Percentiles rank a stretch among this genome's conserved stretches.
Evolutionary conservation across 2,329 filamentous ascomycete genomes (phyloP).

Genomic region (Pseudogymnoascus verrucosus): DNA sequence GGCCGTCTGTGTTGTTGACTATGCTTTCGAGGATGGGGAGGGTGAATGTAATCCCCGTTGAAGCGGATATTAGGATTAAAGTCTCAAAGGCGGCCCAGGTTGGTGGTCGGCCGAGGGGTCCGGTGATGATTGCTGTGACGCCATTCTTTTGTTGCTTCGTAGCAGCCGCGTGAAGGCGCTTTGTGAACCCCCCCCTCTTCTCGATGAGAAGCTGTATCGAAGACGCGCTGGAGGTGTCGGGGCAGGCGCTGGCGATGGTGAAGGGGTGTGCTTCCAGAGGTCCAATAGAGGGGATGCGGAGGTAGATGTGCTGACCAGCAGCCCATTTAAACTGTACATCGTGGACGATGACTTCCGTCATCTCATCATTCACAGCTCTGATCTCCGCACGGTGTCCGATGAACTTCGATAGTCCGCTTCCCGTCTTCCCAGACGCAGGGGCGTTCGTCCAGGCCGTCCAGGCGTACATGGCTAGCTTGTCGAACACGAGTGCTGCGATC

Average conservation of each 20-base stretch:
- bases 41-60: constrained; percentile 55
- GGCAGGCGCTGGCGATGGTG: constrained; percentile 48
- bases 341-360: constrained; percentile 52
- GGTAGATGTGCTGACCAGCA: constrained; percentile 53
- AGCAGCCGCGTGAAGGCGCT: constrained; percentile 42
- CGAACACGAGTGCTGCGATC: constrained; percentile 53
- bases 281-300: constrained; percentile 46
- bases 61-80: constrained; percentile 51
- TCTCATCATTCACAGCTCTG: constrained; percentile 40
- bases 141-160: constrained; percentile 29
- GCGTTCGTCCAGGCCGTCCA: constrained; percentile 44
- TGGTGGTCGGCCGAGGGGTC: constrained; percentile 49
- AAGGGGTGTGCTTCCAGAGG: constrained; percentile 51
- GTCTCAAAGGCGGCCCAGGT: constrained; percentile 52
- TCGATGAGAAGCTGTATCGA: constrained; percentile 52
- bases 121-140: constrained; percentile 43
- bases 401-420: constrained; percentile 24
- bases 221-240: constrained; percentile 41
- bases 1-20: constrained; percentile 25
- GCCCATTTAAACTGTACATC: constrained; percentile 51
- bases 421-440: constrained; percentile 29
- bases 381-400: constrained; percentile 46
- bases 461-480: constrained; percentile 26
- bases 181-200: constrained; percentile 49
- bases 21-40: constrained; percentile 51